phyloP scores from a whole-genome alignment of 306 rosid genomes.

The Acacia melanoxylon region DNA sequence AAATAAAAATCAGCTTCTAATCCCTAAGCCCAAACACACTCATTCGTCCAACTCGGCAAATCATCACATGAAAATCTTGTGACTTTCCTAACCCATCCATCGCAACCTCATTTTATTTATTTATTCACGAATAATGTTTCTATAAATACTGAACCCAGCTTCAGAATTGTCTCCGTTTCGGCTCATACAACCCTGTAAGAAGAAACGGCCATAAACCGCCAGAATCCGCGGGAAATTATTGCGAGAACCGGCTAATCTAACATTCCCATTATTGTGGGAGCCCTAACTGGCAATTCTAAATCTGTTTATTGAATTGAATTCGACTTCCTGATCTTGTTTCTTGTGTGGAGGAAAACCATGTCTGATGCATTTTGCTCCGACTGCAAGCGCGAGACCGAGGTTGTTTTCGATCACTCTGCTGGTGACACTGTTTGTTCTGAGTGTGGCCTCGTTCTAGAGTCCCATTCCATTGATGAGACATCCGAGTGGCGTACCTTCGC shows the following conservation, averaged over 20 bases:
- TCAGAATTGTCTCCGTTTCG: not conserved
- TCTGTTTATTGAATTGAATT: not conserved
- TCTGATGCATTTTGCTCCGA: conserved; percentile 88
- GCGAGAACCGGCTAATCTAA: not conserved
- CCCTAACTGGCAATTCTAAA: not conserved
- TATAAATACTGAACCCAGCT: conserved; percentile 4
- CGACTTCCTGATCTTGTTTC: not conserved
- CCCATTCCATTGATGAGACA: conserved; percentile 93
- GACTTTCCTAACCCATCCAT: conserved; percentile 35
- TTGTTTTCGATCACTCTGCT: conserved; percentile 91
- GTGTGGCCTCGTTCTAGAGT: conserved; percentile 89
- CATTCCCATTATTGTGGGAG: not conserved
- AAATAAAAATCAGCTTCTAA: not conserved
- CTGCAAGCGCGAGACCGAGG: conserved; percentile 95
- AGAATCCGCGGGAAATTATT: not conserved
- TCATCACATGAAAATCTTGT: conserved; percentile 27
- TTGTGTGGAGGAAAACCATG: conserved; percentile 40
- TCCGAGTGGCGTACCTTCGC: conserved; percentile 97
- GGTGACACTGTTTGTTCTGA: conserved; percentile 95
- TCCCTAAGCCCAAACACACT: conserved; percentile 21
- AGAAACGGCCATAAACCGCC: conserved; percentile 1
- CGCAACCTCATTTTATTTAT: not conserved
- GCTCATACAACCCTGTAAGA: not conserved
- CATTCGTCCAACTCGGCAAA: conserved; percentile 16
- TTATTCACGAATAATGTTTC: not conserved